Evolutionary conservation across 2,329 filamentous ascomycete species (phyloP).

Genomic region (Pseudonectria foliicola): DNA sequence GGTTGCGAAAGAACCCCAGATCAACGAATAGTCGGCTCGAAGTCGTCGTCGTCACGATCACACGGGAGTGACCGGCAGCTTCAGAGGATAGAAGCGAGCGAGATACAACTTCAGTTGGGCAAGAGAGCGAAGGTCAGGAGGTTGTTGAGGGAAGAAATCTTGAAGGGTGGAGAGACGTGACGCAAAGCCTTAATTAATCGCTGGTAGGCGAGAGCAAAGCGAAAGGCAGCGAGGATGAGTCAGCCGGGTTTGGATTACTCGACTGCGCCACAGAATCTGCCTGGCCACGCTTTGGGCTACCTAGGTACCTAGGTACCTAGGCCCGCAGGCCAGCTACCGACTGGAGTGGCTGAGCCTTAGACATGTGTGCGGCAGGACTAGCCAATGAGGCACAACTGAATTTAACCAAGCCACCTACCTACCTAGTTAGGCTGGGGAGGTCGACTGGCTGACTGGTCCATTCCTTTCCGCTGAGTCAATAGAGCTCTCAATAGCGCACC

Average conservation of each 20-base stretch:
- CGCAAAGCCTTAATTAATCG: conserved; percentile 8
- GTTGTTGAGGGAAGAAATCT: conserved; percentile 19
- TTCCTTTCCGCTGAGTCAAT: no score
- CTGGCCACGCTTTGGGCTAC: no score
- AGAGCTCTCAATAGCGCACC: conserved; percentile 8
- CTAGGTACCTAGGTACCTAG: no score
- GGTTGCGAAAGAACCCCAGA: conserved; percentile 26
- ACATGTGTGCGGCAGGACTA: no score
- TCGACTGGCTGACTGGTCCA: no score
- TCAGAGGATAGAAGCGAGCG: conserved; percentile 19
- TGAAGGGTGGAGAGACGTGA: conserved; percentile 11
- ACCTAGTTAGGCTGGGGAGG: no score
- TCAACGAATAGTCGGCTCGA: conserved; percentile 31
- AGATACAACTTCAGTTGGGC: conserved; percentile 29
- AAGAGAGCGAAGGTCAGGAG: conserved; percentile 22
- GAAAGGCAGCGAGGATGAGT: conserved; percentile 6
- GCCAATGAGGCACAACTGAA: no score
- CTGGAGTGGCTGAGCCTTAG: no score
- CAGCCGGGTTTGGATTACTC: no score
- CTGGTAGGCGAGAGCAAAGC: conserved; percentile 7
- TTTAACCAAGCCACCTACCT: no score
- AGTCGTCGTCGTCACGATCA: conserved; percentile 24
- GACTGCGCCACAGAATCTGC: no score
- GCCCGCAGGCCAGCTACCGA: no score
- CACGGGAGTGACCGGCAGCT: conserved; percentile 11